Conservation (phyloP, 2,329 filamentous ascomycete genomes). For the Claviceps sp. region DNA sequence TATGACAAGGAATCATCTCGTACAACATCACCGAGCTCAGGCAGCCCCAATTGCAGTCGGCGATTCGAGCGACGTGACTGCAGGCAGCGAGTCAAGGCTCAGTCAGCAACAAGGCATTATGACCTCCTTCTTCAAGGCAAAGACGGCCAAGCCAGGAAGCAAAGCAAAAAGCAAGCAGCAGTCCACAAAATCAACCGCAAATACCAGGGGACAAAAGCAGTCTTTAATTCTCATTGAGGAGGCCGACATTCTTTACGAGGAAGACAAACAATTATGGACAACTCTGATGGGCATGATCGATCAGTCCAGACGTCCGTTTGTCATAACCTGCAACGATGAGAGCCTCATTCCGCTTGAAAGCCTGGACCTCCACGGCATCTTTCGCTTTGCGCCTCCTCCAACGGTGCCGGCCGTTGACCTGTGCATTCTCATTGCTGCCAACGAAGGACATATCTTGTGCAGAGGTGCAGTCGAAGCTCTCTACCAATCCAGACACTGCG, state of each 20-base stretch:
- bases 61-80: conserved; percentile 15
- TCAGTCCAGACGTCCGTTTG: conserved; percentile 79
- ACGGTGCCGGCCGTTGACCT: conserved; percentile 62
- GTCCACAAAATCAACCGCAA: conserved; percentile 17
- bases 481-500: conserved; percentile 53
- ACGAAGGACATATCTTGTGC: conserved; percentile 71
- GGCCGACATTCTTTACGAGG: conserved; percentile 84
- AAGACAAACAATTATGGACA: conserved; percentile 90
- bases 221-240: conserved; percentile 91
- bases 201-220: conserved; percentile 59
- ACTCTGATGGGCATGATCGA: conserved; percentile 65
- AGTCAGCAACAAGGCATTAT: conserved; percentile 69
- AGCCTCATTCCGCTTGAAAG: conserved; percentile 60
- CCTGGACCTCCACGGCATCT: conserved; percentile 71
- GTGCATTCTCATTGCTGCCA: conserved; percentile 68
- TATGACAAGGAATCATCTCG: conserved; percentile 92
- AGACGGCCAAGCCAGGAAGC: conserved; percentile 17
- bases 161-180: conserved; percentile 16
- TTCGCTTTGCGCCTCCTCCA: conserved; percentile 59
- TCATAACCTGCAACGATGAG: conserved; percentile 93
- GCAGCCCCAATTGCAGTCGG: conserved; percentile 18
- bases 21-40: conserved; percentile 36
- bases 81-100: conserved; percentile 42
- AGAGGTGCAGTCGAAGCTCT: conserved; percentile 55
- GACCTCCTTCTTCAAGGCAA: conserved; percentile 64